Evolutionary conservation across 495 filamentous ascomycete genomes (phyloP).

Genomic region (Neurospora tetrasperma): DNA sequence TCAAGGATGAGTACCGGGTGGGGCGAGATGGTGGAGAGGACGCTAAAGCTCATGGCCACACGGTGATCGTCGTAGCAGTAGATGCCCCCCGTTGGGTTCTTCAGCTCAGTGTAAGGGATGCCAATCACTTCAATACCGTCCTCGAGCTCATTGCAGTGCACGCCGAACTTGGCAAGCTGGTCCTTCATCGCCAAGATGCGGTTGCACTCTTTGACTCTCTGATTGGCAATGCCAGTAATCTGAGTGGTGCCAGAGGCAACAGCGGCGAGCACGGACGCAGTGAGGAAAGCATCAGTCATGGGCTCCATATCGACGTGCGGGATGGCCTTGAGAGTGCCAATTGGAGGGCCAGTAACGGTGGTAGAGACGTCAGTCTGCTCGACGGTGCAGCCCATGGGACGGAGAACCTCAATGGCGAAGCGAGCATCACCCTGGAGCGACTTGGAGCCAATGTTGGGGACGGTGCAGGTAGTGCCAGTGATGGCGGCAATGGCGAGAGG

Average conservation of each 20-base stretch:
- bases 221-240: slow-evolving; percentile 96
- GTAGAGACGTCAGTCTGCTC: slow-evolving; percentile 77
- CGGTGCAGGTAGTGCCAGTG: slow-evolving; percentile 85
- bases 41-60: slow-evolving; percentile 95
- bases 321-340: slow-evolving; percentile 59
- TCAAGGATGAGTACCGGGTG: slow-evolving; percentile 69
- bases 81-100: slow-evolving; percentile 54
- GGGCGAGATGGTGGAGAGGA: slow-evolving; percentile 71
- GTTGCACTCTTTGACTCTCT: slow-evolving; percentile 97
- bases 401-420: slow-evolving; percentile 84
- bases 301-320: slow-evolving; percentile 86
- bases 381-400: slow-evolving; percentile 89
- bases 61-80: slow-evolving; percentile 97
- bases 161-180: slow-evolving; percentile 91
- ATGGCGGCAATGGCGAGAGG: slow-evolving; percentile 92
- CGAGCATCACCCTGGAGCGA: slow-evolving; percentile 93
- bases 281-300: slow-evolving; percentile 98
- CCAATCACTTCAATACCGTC: slow-evolving; percentile 86
- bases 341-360: slow-evolving; percentile 80
- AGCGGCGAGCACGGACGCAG: slow-evolving; percentile 85
- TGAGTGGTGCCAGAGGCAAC: slow-evolving; percentile 76
- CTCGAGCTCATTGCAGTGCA: slow-evolving; percentile 74
- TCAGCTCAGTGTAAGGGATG: slow-evolving; percentile 48
- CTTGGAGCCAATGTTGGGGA: slow-evolving; percentile 87
- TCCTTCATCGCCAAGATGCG: slow-evolving; percentile 94